A percentile compares a stretch with the other conserved stretches of the same genome.
Evolutionary conservation across 75 land plant genomes (phyloP).

Genomic region (Pinus taeda): DNA sequence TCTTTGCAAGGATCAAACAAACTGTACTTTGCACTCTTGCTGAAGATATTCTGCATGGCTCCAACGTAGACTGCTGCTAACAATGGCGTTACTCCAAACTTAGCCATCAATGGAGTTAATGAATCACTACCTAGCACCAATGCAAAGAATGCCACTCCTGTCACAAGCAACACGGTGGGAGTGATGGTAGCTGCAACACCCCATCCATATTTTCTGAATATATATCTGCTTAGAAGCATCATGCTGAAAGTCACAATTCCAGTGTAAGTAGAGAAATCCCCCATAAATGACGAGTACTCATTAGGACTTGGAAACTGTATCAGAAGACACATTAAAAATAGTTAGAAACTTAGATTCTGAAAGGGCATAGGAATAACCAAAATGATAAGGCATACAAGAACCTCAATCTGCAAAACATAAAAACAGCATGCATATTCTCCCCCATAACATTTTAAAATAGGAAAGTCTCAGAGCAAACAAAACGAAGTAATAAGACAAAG

Average conservation of each 20-base stretch:
- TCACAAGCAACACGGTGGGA: conserved; percentile 45
- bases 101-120: conserved; percentile 32
- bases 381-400: not conserved
- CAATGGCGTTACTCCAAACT: conserved; percentile 46
- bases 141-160: conserved; percentile 49
- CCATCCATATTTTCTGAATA: conserved; percentile 58
- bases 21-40: conserved; percentile 79
- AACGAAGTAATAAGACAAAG: not conserved
- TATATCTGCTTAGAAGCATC: conserved; percentile 47
- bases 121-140: conserved; percentile 41
- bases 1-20: conserved; percentile 60
- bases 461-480: too few relatives aligned
- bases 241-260: conserved; percentile 55
- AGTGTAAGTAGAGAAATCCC: conserved; percentile 49
- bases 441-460: too few relatives aligned
- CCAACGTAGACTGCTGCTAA: conserved; percentile 58
- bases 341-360: conserved; percentile 3
- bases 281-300: conserved; percentile 56
- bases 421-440: not conserved
- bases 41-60: conserved; percentile 68
- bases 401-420: not conserved
- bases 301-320: conserved; percentile 51
- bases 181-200: conserved; percentile 57
- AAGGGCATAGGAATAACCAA: not conserved
- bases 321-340: not conserved